A percentile compares a stretch with the other conserved stretches of the same genome.
phyloP scores from a whole-genome alignment of 2,329 filamentous ascomycete species.

The Apiospora rasikravindrae region DNA sequence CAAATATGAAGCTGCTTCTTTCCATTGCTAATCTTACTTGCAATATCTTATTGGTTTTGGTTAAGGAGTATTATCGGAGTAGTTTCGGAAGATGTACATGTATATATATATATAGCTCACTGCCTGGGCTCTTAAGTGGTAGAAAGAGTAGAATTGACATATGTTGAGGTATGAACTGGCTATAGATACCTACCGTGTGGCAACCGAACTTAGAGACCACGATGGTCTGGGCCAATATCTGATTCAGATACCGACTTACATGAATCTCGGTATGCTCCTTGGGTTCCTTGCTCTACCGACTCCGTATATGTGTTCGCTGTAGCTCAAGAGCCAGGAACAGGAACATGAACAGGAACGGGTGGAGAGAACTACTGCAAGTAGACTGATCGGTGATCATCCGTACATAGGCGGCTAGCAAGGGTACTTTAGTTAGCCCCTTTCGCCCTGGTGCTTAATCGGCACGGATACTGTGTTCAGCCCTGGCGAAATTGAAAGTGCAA shows the following conservation, averaged over 20 bases:
- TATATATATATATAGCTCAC: too few relatives aligned
- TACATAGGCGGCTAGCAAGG: constrained; percentile 1
- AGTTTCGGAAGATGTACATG: not conserved
- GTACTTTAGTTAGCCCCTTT: not conserved
- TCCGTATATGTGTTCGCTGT: too few relatives aligned
- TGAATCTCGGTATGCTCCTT: not conserved
- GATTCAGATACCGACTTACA: not conserved
- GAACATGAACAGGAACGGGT: constrained; percentile 10
- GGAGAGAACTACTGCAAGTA: constrained; percentile 10
- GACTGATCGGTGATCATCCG: not conserved
- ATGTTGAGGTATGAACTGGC: not conserved
- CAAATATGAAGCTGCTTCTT: not conserved
- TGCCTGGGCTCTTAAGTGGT: too few relatives aligned
- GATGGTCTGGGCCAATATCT: not conserved
- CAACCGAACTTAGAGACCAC: not conserved
- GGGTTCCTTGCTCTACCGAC: not conserved
- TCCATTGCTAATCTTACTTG: not conserved
- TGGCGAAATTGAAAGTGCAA: constrained; percentile 8
- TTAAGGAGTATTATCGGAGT: too few relatives aligned
- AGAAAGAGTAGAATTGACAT: not conserved
- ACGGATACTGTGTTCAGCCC: not conserved
- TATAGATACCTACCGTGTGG: not conserved
- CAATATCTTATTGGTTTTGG: not conserved
- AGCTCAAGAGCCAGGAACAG: not conserved
- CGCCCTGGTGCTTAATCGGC: constrained; percentile 2